Percentiles rank a stretch among this genome's conserved stretches.
Evolutionary conservation across 805 yeast species (phyloP).

Genomic region (Metschnikowia noctiluminum): DNA sequence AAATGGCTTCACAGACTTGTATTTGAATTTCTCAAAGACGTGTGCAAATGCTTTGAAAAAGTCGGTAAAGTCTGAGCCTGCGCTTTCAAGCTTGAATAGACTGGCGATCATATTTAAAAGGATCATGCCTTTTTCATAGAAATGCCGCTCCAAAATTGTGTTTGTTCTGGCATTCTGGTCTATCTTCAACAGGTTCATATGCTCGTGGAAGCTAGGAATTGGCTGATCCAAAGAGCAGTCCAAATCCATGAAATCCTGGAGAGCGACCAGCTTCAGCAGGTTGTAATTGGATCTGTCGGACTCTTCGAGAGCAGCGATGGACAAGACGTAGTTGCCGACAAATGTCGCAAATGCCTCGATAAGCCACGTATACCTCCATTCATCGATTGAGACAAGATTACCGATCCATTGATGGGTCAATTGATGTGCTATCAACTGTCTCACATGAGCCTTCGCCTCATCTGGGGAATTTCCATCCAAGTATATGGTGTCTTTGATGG

Average conservation of each 20-base stretch:
- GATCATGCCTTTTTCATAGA: slow-evolving; percentile 61
- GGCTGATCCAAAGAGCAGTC: slow-evolving; percentile 29
- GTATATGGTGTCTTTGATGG: slow-evolving; percentile 48
- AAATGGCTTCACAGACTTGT: slow-evolving; percentile 42
- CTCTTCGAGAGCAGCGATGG: slow-evolving; percentile 10
- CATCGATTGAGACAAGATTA: slow-evolving; percentile 60
- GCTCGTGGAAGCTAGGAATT: slow-evolving; percentile 34
- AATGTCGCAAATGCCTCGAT: slow-evolving; percentile 79
- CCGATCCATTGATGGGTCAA: slow-evolving; percentile 82
- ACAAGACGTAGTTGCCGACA: slow-evolving; percentile 51
- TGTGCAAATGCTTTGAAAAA: slow-evolving; percentile 33
- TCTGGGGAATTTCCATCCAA: slow-evolving; percentile 23
- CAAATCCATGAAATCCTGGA: slow-evolving; percentile 33
- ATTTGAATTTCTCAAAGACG: slow-evolving; percentile 34
- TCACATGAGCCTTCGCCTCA: slow-evolving; percentile 30
- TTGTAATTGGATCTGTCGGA: slow-evolving; percentile 15
- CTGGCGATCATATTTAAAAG: slow-evolving; percentile 51
- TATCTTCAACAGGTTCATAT: slow-evolving; percentile 26
- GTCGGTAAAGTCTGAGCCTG: slow-evolving; percentile 23
- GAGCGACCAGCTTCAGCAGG: slow-evolving; percentile 12
- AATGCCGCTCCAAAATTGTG: slow-evolving; percentile 46
- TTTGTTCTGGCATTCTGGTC: slow-evolving; percentile 30
- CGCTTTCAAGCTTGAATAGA: slow-evolving; percentile 31
- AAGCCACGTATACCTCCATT: slow-evolving; percentile 69
- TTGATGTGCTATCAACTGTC: slow-evolving; percentile 67